These are phyloP conservation scores for Yamadazyma songkhlaensis DNA, from an alignment of 1,139 yeast genomes.

Conservation along the genomic window DNA sequence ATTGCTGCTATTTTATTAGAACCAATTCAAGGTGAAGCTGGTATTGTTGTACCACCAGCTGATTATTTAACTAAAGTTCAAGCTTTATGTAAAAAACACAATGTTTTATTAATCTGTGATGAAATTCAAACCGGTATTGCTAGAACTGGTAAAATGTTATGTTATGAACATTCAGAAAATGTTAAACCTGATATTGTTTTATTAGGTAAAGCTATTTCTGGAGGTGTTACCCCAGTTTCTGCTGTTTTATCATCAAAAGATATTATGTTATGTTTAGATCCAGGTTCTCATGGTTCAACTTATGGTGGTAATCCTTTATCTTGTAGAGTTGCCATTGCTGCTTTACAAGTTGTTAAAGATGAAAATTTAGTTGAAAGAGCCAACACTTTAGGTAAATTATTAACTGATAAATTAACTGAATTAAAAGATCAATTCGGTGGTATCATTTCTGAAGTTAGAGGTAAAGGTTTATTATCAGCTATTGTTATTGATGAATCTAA, in stretches of 20 bases:
- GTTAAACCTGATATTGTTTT: slow-evolving; percentile 85
- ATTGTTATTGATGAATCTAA: slow-evolving; percentile 84
- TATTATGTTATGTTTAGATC: slow-evolving; percentile 85
- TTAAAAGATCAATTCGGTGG: slow-evolving; percentile 64
- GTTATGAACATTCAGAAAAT: slow-evolving; percentile 79
- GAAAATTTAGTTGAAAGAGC: slow-evolving; percentile 86
- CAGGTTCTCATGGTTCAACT: slow-evolving; percentile 97
- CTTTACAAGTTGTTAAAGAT: slow-evolving; percentile 84
- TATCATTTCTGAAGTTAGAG: slow-evolving; percentile 86
- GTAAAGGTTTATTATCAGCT: slow-evolving; percentile 86
- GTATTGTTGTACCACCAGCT: slow-evolving; percentile 89
- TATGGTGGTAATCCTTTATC: slow-evolving; percentile 98
- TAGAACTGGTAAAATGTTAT: slow-evolving; percentile 91
- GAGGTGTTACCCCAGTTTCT: slow-evolving; percentile 92
- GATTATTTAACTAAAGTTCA: slow-evolving; percentile 76
- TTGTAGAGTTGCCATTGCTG: slow-evolving; percentile 92
- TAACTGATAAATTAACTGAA: slow-evolving; percentile 63
- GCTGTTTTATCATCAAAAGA: slow-evolving; percentile 86
- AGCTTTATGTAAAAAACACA: slow-evolving; percentile 75
- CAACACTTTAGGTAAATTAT: slow-evolving; percentile 62
- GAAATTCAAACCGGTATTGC: slow-evolving; percentile 98
- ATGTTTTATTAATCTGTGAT: slow-evolving; percentile 87
- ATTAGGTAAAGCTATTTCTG: slow-evolving; percentile 92
- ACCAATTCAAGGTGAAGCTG: slow-evolving; percentile 99
- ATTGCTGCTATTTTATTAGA: slow-evolving; percentile 90